Evolutionary conservation across 345 rosid species (phyloP), one percentile per base, ranked within the genome.

Genomic region (Bruguiera parviflora): DNA sequence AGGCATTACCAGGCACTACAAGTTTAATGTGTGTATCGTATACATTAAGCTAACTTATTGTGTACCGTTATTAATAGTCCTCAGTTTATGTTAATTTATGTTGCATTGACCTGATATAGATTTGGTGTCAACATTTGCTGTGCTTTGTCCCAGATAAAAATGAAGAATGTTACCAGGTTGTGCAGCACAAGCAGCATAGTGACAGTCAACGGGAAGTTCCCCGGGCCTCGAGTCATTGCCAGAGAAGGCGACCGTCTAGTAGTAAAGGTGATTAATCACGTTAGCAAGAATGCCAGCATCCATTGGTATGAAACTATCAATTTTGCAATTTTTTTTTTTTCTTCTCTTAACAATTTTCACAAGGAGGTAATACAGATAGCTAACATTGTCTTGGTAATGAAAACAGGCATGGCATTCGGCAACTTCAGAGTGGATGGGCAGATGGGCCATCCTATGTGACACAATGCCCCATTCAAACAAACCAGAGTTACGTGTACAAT

Each of bases 401-500:
- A n/a, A 71, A 35, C 77, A 90, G 92, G 98, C 96, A 87, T 52
- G 96, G 93, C 27, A 51, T 93, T 46, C 73, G 86, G 58, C 97
- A 90, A 64, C 81, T 89, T 63, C 73, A 55, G 66, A 90, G 79
- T 6, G 96, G 89, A 46, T 91, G 96, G 96, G 92, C 97, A 9
- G 94, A 93, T 70, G 96, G 96, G 43, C 93, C 97, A 2, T 60
- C 89, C 0, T 89, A 87, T 67, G 77, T 89, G 33, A 88, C 96
- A 43, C 92, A 89, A 62, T 90, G 96, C 64, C 97, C 93, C 0
- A 87, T 90, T 76, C 96, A 79, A 68, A 85, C 84, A 2, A 81
- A 85, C 61, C 84, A 81, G 60, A 82, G 75, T 56, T 93, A 84
- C 70, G 84, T 85, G 7, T 88, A 87, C 82, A 91, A 82, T 81